These are phyloP conservation scores for Yamadazyma atlantica DNA, from an alignment of 1,139 yeast genomes.

Conservation along the genomic window DNA sequence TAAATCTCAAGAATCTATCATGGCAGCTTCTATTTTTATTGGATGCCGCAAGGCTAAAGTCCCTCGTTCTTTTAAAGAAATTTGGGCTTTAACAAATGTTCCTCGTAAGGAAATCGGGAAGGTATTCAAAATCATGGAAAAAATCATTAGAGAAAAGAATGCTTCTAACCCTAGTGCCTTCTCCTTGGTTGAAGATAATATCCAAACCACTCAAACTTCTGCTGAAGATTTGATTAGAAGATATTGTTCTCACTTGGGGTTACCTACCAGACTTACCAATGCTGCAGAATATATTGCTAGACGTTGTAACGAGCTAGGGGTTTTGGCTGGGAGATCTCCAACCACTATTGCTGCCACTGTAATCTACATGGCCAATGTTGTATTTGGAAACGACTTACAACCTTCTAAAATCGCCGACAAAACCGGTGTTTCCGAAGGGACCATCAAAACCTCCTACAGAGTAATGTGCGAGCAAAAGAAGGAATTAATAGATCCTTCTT, in stretches of 20 bases:
- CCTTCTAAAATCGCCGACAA: conserved; percentile 87
- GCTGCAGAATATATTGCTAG: conserved; percentile 94
- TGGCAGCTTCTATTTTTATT: conserved; percentile 94
- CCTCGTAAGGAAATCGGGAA: conserved; percentile 93
- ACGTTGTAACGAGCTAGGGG: conserved; percentile 86
- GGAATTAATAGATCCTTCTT: conserved; percentile 73
- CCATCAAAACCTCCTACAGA: conserved; percentile 90
- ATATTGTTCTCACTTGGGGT: conserved; percentile 92
- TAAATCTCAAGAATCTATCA: conserved; percentile 87
- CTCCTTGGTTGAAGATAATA: conserved; percentile 48
- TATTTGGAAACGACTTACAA: conserved; percentile 69
- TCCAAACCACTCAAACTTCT: conserved; percentile 83
- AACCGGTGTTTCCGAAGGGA: conserved; percentile 98
- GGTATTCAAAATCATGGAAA: conserved; percentile 79
- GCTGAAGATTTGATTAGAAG: conserved; percentile 95
- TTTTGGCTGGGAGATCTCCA: conserved; percentile 95
- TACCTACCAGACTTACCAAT: conserved; percentile 79
- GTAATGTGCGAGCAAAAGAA: conserved; percentile 74
- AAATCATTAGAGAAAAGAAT: conserved; percentile 68
- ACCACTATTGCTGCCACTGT: conserved; percentile 98
- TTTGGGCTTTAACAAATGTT: conserved; percentile 92
- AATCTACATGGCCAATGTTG: conserved; percentile 85
- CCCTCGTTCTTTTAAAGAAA: conserved; percentile 93
- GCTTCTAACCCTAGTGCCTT: conserved; percentile 43
- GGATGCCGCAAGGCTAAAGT: conserved; percentile 96